phyloP scores from a whole-genome alignment of 805 yeast species.

The Metschnikowia gelsemii region DNA sequence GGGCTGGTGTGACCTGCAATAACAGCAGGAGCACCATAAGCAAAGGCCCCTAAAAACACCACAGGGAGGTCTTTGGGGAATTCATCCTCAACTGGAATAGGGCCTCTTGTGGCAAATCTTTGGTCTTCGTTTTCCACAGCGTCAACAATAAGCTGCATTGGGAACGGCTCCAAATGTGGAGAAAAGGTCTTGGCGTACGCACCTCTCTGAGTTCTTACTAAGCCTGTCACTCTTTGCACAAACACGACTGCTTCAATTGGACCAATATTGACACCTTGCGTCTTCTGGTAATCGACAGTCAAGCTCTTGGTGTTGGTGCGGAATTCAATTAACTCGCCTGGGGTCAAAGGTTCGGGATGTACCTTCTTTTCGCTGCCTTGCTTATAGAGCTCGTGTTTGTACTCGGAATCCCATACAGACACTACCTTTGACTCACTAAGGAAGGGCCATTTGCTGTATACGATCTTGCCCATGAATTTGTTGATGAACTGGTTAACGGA shows the following conservation, averaged over 20 bases:
- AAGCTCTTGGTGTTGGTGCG: slow-evolving; percentile 41
- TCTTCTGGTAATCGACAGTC: slow-evolving; percentile 43
- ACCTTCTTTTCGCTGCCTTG: slow-evolving; percentile 25
- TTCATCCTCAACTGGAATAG: slow-evolving; percentile 77
- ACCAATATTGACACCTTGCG: slow-evolving; percentile 63
- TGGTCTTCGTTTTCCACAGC: slow-evolving; percentile 69
- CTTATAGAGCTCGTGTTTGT: slow-evolving; percentile 45
- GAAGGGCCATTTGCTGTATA: slow-evolving; percentile 89
- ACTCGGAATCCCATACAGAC: slow-evolving; percentile 55
- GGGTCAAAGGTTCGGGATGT: slow-evolving; percentile 35
- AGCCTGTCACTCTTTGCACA: slow-evolving; percentile 76
- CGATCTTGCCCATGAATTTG: slow-evolving; percentile 57
- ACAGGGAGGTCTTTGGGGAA: slow-evolving; percentile 72
- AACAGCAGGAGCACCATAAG: slow-evolving; percentile 78
- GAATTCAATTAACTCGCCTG: slow-evolving; percentile 49
- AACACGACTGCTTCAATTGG: slow-evolving; percentile 57
- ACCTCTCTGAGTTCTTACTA: slow-evolving; percentile 66
- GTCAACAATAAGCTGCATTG: slow-evolving; percentile 81
- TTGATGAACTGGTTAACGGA: slow-evolving; percentile 65
- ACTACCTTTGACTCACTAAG: slow-evolving; percentile 75
- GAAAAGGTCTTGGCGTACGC: slow-evolving; percentile 74
- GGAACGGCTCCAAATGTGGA: slow-evolving; percentile 52
- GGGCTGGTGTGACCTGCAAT: slow-evolving; percentile 55
- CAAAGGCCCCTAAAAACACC: slow-evolving; percentile 79
- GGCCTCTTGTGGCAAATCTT: slow-evolving; percentile 69